These are phyloP conservation scores for Teunomyces tritomae DNA, from an alignment of 805 yeast species.

Conservation along the genomic window DNA sequence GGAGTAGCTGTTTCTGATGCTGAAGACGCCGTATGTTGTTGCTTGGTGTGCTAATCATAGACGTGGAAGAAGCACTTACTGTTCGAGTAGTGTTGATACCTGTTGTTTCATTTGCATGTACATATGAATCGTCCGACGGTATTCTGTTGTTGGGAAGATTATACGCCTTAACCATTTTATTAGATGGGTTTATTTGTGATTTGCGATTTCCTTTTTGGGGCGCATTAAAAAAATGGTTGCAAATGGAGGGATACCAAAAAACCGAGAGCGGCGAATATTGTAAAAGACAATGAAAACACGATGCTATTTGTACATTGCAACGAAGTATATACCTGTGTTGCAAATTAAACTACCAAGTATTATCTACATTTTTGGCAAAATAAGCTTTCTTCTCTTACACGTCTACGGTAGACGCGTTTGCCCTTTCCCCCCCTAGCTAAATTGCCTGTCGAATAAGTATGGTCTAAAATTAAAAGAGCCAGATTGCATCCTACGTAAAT, in stretches of 20 bases:
- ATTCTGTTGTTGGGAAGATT: slow-evolving; percentile 7
- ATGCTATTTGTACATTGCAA: neutral
- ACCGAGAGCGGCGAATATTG: neutral
- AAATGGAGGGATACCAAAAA: too few relatives aligned
- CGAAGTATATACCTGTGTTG: too few relatives aligned
- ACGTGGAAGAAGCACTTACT: slow-evolving; percentile 35
- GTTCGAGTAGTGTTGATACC: slow-evolving; percentile 26
- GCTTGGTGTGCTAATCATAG: slow-evolving; percentile 42
- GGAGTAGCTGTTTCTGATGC: slow-evolving; percentile 16
- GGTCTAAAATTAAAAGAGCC: too few relatives aligned
- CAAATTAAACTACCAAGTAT: too few relatives aligned
- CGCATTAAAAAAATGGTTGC: slow-evolving; percentile 6
- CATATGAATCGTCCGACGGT: slow-evolving; percentile 4
- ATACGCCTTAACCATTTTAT: slow-evolving; percentile 3
- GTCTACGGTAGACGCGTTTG: too few relatives aligned
- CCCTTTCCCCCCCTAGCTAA: too few relatives aligned
- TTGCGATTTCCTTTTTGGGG: slow-evolving; percentile 1
- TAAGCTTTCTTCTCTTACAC: too few relatives aligned
- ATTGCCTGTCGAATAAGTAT: too few relatives aligned
- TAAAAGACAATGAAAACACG: neutral
- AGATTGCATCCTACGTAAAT: too few relatives aligned
- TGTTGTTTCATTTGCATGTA: slow-evolving; percentile 1
- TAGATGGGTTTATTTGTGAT: neutral
- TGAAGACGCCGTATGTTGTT: slow-evolving; percentile 36
- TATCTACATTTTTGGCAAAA: too few relatives aligned